A percentile compares a stretch with the other conserved stretches of the same genome.
Evolutionary conservation across 495 filamentous ascomycete genomes (phyloP).

Genomic region (Penicillium paradoxum): DNA sequence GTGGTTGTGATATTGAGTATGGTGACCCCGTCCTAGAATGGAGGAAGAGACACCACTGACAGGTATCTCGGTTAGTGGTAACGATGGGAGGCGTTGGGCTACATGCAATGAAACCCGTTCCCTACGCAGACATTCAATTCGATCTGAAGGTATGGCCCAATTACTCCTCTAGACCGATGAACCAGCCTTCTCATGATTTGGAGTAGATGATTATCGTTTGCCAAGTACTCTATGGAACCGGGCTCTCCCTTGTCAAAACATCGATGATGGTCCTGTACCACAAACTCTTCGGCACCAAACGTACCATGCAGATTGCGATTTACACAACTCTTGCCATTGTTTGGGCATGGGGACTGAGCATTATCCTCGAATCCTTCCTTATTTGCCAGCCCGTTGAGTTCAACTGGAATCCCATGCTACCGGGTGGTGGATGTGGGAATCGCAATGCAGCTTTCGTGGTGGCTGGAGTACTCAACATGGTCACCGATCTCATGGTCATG

Average conservation of each 20-base stretch:
- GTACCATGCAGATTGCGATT: constrained; percentile 9
- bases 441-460: constrained; percentile 41
- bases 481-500: constrained; percentile 48
- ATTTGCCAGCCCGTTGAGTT: constrained; percentile 44
- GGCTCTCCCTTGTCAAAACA: constrained; percentile 13
- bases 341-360: constrained; percentile 11
- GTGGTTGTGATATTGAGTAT: constrained; percentile 9
- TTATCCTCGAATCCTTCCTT: constrained; percentile 11
- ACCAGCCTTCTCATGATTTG: too few species aligned
- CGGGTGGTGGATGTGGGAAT: constrained; percentile 44
- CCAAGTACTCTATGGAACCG: constrained; percentile 10
- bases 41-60: neutral
- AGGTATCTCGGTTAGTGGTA: neutral
- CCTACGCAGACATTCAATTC: neutral
- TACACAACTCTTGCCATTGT: constrained; percentile 2
- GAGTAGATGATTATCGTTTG: constrained; percentile 8
- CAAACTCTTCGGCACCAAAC: constrained; percentile 16
- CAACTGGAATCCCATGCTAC: constrained; percentile 42
- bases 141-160: neutral
- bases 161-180: too few species aligned
- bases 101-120: neutral
- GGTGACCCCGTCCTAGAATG: neutral
- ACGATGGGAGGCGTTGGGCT: constrained; percentile 7
- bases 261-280: constrained; percentile 15
- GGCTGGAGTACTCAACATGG: constrained; percentile 45